Conservation (phyloP, 305 asterid species). For the Fraxinus angustifolia region DNA sequence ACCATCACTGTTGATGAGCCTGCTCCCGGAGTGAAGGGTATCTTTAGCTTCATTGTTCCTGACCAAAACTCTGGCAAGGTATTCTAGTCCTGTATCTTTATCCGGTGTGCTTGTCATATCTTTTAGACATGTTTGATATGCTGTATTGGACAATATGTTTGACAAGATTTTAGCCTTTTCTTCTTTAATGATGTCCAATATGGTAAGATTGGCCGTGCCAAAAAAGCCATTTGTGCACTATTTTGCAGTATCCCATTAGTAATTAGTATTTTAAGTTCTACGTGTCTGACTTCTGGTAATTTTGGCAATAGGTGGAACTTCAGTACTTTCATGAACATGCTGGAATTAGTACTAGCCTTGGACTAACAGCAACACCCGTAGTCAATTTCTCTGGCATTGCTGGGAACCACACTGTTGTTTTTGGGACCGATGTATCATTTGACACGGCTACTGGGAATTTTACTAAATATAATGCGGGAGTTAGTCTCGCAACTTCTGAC, state of each 20-base stretch:
- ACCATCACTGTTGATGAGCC: constrained; percentile 79
- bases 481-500: constrained; percentile 64
- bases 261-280: not conserved
- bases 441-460: constrained; percentile 83
- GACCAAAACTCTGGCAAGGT: constrained; percentile 92
- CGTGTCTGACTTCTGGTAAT: not conserved
- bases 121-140: not conserved
- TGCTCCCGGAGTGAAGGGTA: constrained; percentile 89
- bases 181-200: not conserved
- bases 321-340: constrained; percentile 72
- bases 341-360: constrained; percentile 71
- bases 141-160: not conserved
- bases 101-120: not conserved
- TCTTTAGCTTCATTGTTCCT: constrained; percentile 76
- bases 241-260: not conserved
- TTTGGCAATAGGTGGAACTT: constrained; percentile 53
- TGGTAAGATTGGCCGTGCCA: not conserved
- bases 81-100: constrained; percentile 4
- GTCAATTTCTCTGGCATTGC: constrained; percentile 87
- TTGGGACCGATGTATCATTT: constrained; percentile 86
- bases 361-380: constrained; percentile 60
- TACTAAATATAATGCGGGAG: constrained; percentile 65
- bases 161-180: not conserved
- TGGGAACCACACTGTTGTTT: constrained; percentile 52
- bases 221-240: not conserved